A percentile compares a stretch with the other conserved stretches of the same genome.
Evolutionary conservation across 2,329 filamentous ascomycete genomes (phyloP).

Genomic region (Davidsoniella australis): DNA sequence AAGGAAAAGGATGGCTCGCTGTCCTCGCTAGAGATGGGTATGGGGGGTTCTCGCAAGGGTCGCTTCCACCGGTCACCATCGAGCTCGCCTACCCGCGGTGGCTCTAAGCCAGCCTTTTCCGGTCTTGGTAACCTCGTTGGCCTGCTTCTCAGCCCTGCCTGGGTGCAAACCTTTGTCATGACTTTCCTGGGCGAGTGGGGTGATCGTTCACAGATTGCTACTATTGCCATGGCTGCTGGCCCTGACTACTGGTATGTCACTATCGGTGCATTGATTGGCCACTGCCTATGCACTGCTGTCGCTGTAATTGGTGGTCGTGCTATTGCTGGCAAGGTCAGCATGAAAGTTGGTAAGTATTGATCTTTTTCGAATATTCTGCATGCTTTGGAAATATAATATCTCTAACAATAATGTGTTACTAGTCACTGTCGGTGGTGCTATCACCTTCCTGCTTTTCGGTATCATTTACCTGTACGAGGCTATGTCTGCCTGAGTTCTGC

Average conservation of each 20-base stretch:
- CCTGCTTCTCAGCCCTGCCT: slow-evolving; percentile 79
- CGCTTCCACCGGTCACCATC: slow-evolving; percentile 61
- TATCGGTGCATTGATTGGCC: slow-evolving; percentile 68
- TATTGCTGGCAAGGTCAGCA: slow-evolving; percentile 82
- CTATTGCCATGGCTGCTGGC: slow-evolving; percentile 95
- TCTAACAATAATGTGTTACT: slow-evolving; percentile 10
- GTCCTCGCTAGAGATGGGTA: slow-evolving; percentile 58
- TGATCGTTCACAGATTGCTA: slow-evolving; percentile 92
- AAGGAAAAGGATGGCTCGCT: slow-evolving; percentile 67
- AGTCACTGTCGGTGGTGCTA: slow-evolving; percentile 86
- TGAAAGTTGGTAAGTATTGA: slow-evolving; percentile 71
- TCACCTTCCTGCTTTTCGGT: slow-evolving; percentile 81
- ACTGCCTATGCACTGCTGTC: slow-evolving; percentile 76
- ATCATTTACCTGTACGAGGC: slow-evolving; percentile 81
- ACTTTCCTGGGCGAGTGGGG: slow-evolving; percentile 98
- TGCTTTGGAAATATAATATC: not conserved
- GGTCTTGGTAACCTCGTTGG: slow-evolving; percentile 77
- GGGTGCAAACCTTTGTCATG: slow-evolving; percentile 99
- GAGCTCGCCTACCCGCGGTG: slow-evolving; percentile 35
- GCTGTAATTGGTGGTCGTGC: slow-evolving; percentile 86
- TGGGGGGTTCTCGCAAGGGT: slow-evolving; percentile 54
- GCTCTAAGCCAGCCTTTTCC: slow-evolving; percentile 26
- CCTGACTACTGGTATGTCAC: slow-evolving; percentile 99
- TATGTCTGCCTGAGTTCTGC: slow-evolving; percentile 32
- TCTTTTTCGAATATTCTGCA: slow-evolving; percentile 15